Evolutionary conservation across 257 asterid genomes (phyloP), one percentile per base, ranked within the genome.

Genomic region (Hygrophila difformis): DNA sequence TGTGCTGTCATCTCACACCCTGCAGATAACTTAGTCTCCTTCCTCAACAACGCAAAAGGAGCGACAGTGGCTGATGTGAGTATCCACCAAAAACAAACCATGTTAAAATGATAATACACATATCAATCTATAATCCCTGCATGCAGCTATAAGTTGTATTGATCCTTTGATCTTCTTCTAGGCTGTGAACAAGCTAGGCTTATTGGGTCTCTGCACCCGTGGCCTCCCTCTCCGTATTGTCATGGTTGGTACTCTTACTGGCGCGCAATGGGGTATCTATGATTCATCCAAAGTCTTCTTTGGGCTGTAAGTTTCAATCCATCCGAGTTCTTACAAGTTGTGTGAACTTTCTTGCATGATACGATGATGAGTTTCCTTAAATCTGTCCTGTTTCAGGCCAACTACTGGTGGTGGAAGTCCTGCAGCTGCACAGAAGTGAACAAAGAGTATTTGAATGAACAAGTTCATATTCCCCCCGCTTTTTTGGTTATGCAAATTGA

Each of bases 41-140:
- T 85, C 71, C 91, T 85, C 60, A 85, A 85, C 85, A 85, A 85
- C 15, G 74, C 93, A 53, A 76, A 76, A 59, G 96, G 96, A 3
- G 93, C 96, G 26, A 73, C 96, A 0, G 73, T 74, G 4, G 73
- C 68, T 12, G 88, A 85, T 56, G 95, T 85, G 57, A 62, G 88
- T 53, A 48, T 37, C 18, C n/a, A 49, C 37, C 5, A n/a, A 33
- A 21, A 57, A 20, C 37, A 18, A 31, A 43, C 8, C 23, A 3
- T 24, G 10, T 2, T 4, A 5, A 10, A 5, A 33, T 2, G 12
- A 33, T 33, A 33, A 18, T n/a, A 17, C 28, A 18, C 4, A 11
- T 18, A 37, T 37, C 8, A 8, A 26, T 26, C 31, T 47, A 6
- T 12, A n/a, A n/a, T n/a, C n/a, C n/a, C n/a, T n/a, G n/a, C n/a